Conservation (phyloP, 2,329 filamentous ascomycete species). For the Pyrenochaeta sp. region DNA sequence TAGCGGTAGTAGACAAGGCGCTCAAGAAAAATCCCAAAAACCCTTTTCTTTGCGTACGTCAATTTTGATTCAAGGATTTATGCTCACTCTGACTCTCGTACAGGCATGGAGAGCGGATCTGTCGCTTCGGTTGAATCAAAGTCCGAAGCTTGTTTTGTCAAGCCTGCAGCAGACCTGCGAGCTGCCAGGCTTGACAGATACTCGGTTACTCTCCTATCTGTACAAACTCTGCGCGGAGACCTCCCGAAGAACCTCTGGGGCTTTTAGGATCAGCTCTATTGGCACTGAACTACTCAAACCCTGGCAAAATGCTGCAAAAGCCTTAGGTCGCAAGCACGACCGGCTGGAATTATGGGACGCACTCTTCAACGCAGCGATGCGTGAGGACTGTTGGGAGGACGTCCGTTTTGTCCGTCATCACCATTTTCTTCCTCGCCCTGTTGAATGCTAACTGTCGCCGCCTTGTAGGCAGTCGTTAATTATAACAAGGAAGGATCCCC, state of each 20-base stretch:
- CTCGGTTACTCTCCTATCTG: slow-evolving; percentile 35
- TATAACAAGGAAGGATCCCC: slow-evolving; percentile 36
- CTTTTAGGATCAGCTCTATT: slow-evolving; percentile 17
- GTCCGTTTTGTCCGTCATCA: slow-evolving; percentile 37
- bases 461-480: slow-evolving; percentile 38
- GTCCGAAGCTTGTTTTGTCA: slow-evolving; percentile 15
- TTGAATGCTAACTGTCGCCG: slow-evolving; percentile 12
- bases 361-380: slow-evolving; percentile 38
- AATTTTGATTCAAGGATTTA: background rate
- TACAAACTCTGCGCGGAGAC: slow-evolving; percentile 37
- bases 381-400: slow-evolving; percentile 46
- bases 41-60: slow-evolving; percentile 44
- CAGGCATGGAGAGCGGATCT: slow-evolving; percentile 46
- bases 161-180: slow-evolving; percentile 29
- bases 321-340: slow-evolving; percentile 29
- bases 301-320: slow-evolving; percentile 42
- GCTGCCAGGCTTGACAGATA: slow-evolving; percentile 35
- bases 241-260: slow-evolving; percentile 13
- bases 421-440: background rate
- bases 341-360: slow-evolving; percentile 38
- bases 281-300: slow-evolving; percentile 32
- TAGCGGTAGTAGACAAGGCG: slow-evolving; percentile 41
- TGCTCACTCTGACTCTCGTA: slow-evolving; percentile 3
- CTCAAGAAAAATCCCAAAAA: slow-evolving; percentile 48
- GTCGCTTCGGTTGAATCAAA: slow-evolving; percentile 25